Percentiles rank a stretch among this genome's conserved stretches.
Conservation (phyloP, 1,284 basidiomycete species). For the Vanrija pseudolonga region DNA sequence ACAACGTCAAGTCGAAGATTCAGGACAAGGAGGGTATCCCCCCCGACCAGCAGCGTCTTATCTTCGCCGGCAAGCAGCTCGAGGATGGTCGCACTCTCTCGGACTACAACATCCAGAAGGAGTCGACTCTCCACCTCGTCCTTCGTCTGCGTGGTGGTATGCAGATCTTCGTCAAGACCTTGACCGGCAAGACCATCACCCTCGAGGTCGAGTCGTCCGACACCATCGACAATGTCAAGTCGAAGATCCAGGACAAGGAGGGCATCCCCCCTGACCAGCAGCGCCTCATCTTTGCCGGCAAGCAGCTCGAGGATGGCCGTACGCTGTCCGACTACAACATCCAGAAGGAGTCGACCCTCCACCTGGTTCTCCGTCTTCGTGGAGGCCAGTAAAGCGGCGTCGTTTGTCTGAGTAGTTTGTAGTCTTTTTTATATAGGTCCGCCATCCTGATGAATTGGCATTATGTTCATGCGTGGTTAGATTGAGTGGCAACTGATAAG, state of each 20-base stretch:
- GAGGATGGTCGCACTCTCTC: slow-evolving; percentile 91
- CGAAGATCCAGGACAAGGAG: slow-evolving; percentile 59
- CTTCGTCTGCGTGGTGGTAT: slow-evolving; percentile 48
- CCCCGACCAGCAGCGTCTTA: slow-evolving; percentile 88
- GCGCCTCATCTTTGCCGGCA: slow-evolving; percentile 89
- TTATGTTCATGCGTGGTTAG: too few relatives aligned
- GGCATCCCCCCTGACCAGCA: slow-evolving; percentile 90
- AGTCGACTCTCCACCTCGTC: slow-evolving; percentile 51
- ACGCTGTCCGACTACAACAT: slow-evolving; percentile 84
- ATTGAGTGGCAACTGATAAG: too few relatives aligned
- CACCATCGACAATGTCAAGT: slow-evolving; percentile 61
- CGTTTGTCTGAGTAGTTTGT: too few relatives aligned
- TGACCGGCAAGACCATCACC: slow-evolving; percentile 85
- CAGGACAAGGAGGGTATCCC: slow-evolving; percentile 69
- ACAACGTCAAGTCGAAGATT: slow-evolving; percentile 59
- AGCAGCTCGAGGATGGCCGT: slow-evolving; percentile 94
- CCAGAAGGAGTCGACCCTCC: slow-evolving; percentile 47
- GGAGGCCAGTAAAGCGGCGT: slow-evolving; percentile 27
- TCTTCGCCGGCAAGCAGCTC: slow-evolving; percentile 93
- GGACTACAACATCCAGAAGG: slow-evolving; percentile 67
- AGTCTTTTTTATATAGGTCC: too few relatives aligned
- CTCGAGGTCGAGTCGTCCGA: slow-evolving; percentile 55
- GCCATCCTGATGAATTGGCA: too few relatives aligned
- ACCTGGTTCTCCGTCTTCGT: slow-evolving; percentile 51
- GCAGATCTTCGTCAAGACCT: slow-evolving; percentile 67